Evolutionary conservation across 768 basidiomycete species (phyloP), one percentile per base, ranked within the genome.

Genomic region (Suillus fuscotomentosus): DNA sequence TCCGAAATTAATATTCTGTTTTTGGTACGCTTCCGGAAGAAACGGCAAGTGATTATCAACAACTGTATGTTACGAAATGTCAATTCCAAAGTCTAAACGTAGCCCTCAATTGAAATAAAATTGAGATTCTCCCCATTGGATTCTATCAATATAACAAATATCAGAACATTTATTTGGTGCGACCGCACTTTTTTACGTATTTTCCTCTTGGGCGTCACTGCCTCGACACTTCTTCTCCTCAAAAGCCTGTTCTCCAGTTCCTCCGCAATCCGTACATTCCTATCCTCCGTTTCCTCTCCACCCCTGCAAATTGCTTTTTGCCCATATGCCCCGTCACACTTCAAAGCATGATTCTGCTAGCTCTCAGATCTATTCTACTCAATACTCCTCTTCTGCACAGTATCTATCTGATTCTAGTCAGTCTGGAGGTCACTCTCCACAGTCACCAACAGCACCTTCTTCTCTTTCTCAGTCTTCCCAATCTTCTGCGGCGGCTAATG

Each of bases 221-320:
- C 75, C 75, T 77, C 70, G 74, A 76, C 70, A 70, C 66, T 75
- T 66, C 67, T 68, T 72, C 55, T 66, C 74, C 75, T 75, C 74
- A 77, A 77, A 75, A 75, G 56, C 74, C 70, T 67, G 47, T 67
- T 67, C 67, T 73, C 38, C 51, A 65, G 48, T 66, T 68, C 61
- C 65, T 70, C 71, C 71, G 65, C 71, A 73, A 69, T 59, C 57
- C 65, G 71, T 48, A 54, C 27, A 71, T 68, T 67, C 66, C 67
- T 66, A 65, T 67, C 72, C 66, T 67, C 67, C 57, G 43, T 65
- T 38, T 61, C 50, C 31, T 65, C 66, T 65, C 56, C 75, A 75
- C 64, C 72, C 75, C 73, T 75, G 73, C 74, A 56, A 42, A 24
- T 65, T 60, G 13, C 3, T 11, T 1, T 60, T 50, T 27, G 1